These are phyloP conservation scores for Linnemannia schmuckeri DNA, from an alignment of 192 early-diverging fungal species.

Conservation along the genomic window DNA sequence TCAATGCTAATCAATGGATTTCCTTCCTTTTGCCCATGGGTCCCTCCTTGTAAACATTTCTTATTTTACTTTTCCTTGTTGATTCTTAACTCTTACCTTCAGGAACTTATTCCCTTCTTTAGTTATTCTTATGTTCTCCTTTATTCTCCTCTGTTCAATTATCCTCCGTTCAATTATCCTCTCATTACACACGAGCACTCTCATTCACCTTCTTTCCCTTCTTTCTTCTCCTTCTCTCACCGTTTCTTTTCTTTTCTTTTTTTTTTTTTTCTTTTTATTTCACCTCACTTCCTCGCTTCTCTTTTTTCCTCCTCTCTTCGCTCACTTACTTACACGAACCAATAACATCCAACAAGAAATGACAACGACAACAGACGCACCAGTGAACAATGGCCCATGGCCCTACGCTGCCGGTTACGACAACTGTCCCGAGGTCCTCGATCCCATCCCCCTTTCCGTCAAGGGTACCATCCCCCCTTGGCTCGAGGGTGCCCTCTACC, in stretches of 20 bases:
- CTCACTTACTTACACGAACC: background rate
- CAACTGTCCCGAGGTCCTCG: constrained; percentile 56
- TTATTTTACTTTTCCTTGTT: background rate
- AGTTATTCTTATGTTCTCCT: background rate
- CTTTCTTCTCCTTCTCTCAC: background rate
- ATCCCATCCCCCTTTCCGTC: constrained; percentile 41
- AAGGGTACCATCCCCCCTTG: constrained; percentile 63
- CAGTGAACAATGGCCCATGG: constrained; percentile 22
- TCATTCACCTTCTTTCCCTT: background rate
- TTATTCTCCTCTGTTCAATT: background rate
- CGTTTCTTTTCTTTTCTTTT: background rate
- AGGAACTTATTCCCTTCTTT: background rate
- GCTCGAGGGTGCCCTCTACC: constrained; percentile 64
- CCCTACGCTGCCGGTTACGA: constrained; percentile 49
- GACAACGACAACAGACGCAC: background rate
- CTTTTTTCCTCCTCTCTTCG: background rate
- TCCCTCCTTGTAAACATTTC: no score
- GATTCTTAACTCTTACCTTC: background rate
- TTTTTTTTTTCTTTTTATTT: background rate
- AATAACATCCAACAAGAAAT: background rate
- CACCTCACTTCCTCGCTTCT: background rate
- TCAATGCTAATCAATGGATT: no score
- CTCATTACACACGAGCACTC: constrained; percentile 5
- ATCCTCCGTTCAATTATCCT: background rate
- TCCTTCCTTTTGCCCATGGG: no score